These are phyloP conservation scores for Babesia divergens DNA, from an alignment of 169 alveolate genomes.

Conservation along the genomic window DNA sequence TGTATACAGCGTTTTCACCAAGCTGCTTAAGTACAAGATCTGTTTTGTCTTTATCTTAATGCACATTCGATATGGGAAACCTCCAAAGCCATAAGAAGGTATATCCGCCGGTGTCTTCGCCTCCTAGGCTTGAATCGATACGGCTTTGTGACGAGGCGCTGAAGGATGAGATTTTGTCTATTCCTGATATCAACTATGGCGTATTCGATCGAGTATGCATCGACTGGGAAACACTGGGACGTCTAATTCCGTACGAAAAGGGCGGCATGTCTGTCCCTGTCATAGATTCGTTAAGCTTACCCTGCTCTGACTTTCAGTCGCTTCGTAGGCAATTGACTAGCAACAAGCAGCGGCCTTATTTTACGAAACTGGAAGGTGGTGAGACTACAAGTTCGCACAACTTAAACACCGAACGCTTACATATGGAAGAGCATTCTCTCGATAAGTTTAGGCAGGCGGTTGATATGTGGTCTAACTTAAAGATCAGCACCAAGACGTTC, in stretches of 20 bases:
- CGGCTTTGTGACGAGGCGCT: constrained; percentile 4
- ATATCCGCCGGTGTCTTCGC: not conserved
- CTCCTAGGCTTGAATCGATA: not conserved
- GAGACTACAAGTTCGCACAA: not conserved
- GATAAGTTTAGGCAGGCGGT: constrained; percentile 3
- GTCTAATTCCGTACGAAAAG: constrained; percentile 8
- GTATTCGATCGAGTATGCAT: not conserved
- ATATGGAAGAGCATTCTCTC: not conserved
- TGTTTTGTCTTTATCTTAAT: constrained; percentile 17
- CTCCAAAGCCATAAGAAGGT: constrained; percentile 2
- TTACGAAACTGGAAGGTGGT: constrained; percentile 2
- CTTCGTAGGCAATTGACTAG: constrained; percentile 3
- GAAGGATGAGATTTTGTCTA: not conserved
- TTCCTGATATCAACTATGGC: constrained; percentile 16
- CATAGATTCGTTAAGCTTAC: not conserved
- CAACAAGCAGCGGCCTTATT: constrained; percentile 2
- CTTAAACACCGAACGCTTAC: not conserved
- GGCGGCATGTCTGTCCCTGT: not conserved
- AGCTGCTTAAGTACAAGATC: no score
- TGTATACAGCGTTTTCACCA: no score
- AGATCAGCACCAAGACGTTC: constrained; percentile 10
- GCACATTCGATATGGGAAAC: constrained; percentile 2
- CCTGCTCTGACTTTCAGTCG: not conserved
- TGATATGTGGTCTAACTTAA: constrained; percentile 29
- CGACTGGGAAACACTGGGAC: constrained; percentile 26